These are phyloP conservation scores for Lactarius hatsudake DNA, from an alignment of 768 basidiomycete species.

Conservation along the genomic window DNA sequence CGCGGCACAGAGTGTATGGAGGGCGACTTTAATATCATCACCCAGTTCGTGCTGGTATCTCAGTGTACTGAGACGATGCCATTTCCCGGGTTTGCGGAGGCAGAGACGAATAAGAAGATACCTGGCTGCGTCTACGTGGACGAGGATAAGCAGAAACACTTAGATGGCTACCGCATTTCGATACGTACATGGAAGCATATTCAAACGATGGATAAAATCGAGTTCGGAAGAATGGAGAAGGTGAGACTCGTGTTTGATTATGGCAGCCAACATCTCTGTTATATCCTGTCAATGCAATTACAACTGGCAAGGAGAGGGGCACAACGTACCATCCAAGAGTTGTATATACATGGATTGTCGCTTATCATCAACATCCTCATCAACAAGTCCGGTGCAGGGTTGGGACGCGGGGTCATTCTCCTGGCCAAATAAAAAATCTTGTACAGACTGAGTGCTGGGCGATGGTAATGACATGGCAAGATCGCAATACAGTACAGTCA, in stretches of 20 bases:
- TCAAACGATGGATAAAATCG: constrained; percentile 42
- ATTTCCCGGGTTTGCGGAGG: constrained; percentile 56
- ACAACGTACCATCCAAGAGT: constrained; percentile 39
- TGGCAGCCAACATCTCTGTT: constrained; percentile 55
- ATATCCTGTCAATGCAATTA: not conserved
- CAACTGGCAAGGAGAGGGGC: not conserved
- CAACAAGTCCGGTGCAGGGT: not conserved
- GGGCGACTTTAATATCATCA: constrained; percentile 38
- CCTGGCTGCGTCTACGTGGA: constrained; percentile 46
- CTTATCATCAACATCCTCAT: constrained; percentile 15
- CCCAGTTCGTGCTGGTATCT: constrained; percentile 46
- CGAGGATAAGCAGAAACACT: not conserved
- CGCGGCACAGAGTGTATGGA: constrained; percentile 43
- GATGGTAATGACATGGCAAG: constrained; percentile 19
- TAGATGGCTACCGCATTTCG: not conserved
- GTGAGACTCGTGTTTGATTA: constrained; percentile 48
- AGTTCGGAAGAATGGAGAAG: constrained; percentile 53
- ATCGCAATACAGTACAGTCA: not conserved
- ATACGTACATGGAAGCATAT: constrained; percentile 49
- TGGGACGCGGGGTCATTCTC: constrained; percentile 11
- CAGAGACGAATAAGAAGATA: constrained; percentile 63
- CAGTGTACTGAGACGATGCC: constrained; percentile 48
- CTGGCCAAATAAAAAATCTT: constrained; percentile 24
- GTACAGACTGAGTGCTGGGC: constrained; percentile 16
- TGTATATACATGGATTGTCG: constrained; percentile 43